Base-by-base conservation (phyloP, 2,329 filamentous ascomycete genomes). In the Talaromyces sp. region DNA sequence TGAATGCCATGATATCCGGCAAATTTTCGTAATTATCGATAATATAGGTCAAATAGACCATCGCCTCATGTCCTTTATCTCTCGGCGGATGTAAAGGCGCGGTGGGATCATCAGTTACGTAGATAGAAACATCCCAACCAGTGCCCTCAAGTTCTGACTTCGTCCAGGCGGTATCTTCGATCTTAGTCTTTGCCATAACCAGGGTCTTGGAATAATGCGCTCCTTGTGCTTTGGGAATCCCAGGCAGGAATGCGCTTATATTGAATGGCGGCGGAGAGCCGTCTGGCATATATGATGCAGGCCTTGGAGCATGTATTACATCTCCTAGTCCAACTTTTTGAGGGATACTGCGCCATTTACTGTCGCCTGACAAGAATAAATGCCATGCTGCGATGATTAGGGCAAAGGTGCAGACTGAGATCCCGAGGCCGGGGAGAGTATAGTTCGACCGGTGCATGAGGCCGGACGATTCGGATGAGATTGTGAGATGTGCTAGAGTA, bases 21-120 rank as follows among this genome's bases (percentile, higher is more conserved):
- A 88, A 78, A 12, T 80, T 73, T 48, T 86, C 76, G 71, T 88
- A 88, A 69, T 86, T 79, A 66, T 88, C 84, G 69, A 88, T 84
- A 65, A 88, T 82, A 72, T 84, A 87, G 48, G 83, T 83, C 55
- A 88, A 76, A 70, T 88, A 88, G 12, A 80, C 78, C 80, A 87
- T 86, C 25, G 83, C 83, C 72, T 88, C 86, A 68, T 84, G 81
- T 48, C 85, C 86, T 69, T 86, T 86, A 66, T 87, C 86, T 68
- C 79, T 80, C 5, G 83, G 82, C 0, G 83, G 77, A 67, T 83
- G 82, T 21, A 83, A 69, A 25, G 78, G 73, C 6, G 83, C 79
- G 25, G 73, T 72, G 2, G 78, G 77, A 64, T 85, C 82, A 66
- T 86, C 80, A 33, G 82, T 82, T 55, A 82, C 77, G 66, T 85